Evolutionary conservation across 352 stramenopile species (phyloP).

Genomic region (Phytophthora idaei): DNA sequence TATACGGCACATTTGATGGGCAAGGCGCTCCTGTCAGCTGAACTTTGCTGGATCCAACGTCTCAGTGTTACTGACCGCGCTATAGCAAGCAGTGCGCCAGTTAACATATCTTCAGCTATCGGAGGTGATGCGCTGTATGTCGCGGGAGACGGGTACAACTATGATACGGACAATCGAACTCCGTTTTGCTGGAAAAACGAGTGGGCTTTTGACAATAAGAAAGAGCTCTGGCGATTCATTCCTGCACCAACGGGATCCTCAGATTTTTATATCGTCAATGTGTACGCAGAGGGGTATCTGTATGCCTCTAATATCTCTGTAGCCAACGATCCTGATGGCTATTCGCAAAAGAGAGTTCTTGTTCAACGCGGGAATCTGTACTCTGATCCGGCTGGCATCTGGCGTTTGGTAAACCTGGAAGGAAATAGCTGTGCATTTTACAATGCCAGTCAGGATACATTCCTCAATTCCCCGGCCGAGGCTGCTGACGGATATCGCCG

Average conservation of each 20-base stretch:
- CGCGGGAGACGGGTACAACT: not conserved
- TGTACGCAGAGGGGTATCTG: conserved; percentile 6
- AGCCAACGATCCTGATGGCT: not conserved
- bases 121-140: conserved; percentile 6
- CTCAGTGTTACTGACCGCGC: not conserved
- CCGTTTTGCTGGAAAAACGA: conserved; percentile 15
- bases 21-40: conserved; percentile 10
- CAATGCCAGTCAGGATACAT: conserved; percentile 5
- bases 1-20: not conserved
- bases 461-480: conserved; percentile 2
- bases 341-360: conserved; percentile 9
- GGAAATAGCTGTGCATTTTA: not conserved
- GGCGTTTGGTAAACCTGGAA: conserved; percentile 13
- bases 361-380: not conserved
- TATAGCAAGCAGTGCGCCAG: conserved; percentile 5
- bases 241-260: conserved; percentile 1
- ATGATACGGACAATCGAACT: conserved; percentile 5
- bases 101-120: conserved; percentile 5
- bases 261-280: conserved; percentile 17
- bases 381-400: not conserved
- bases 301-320: not conserved
- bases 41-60: conserved; percentile 19
- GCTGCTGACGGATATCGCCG: not conserved
- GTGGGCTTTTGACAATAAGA: conserved; percentile 10
- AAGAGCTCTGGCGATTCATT: conserved; percentile 25